These are phyloP conservation scores for Erysimum cheiranthoides DNA, from an alignment of 345 rosid genomes.

Conservation along the genomic window DNA sequence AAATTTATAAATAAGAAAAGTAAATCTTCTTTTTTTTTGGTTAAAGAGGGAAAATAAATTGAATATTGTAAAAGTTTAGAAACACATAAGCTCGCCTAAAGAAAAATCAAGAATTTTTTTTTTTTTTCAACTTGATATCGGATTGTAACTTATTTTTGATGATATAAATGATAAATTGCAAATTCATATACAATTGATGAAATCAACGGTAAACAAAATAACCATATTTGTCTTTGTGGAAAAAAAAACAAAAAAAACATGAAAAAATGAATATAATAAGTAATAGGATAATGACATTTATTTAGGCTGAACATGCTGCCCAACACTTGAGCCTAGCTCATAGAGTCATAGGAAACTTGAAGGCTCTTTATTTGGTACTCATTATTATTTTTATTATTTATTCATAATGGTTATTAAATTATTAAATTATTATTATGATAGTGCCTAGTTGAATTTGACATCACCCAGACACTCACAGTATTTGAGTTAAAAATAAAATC, in stretches of 20 bases:
- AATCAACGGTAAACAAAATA: neutral
- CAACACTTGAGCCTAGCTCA: conserved; percentile 16
- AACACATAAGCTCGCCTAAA: neutral
- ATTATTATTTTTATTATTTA: neutral
- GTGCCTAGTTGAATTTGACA: conserved; percentile 31
- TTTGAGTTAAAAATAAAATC: neutral
- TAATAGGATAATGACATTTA: conserved; percentile 16
- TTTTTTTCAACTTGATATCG: neutral
- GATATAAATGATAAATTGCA: neutral
- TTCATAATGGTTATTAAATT: neutral
- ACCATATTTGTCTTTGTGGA: neutral
- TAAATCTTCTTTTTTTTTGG: neutral
- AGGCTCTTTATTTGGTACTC: conserved; percentile 23
- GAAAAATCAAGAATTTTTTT: neutral
- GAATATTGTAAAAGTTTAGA: neutral
- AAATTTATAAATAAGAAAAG: neutral
- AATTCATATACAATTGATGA: too few species aligned
- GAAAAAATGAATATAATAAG: neutral
- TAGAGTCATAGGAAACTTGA: conserved; percentile 20
- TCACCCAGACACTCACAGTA: conserved; percentile 16
- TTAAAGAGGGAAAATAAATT: too few species aligned
- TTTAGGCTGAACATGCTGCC: conserved; percentile 35
- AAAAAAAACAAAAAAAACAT: neutral
- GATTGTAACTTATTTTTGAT: neutral
- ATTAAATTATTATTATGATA: conserved; percentile 6